phyloP scores from a whole-genome alignment of 371 early-diverging fungal genomes.

The Coemansia sp. region DNA sequence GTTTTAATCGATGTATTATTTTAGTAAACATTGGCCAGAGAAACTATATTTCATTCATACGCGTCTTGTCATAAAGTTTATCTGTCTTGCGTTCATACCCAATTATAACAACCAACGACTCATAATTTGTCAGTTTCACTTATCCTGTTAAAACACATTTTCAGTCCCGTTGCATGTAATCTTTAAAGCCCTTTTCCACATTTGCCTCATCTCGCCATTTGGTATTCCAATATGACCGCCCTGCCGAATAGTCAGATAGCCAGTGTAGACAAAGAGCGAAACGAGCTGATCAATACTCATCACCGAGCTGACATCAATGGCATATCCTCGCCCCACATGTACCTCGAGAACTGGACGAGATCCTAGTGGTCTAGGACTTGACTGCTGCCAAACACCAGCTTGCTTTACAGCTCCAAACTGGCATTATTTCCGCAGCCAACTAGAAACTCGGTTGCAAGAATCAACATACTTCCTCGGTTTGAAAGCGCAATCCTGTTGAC shows the following conservation, averaged over 20 bases:
- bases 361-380: not conserved
- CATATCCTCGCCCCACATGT: too few species aligned
- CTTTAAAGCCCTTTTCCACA: conserved; percentile 4
- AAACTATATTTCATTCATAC: too few species aligned
- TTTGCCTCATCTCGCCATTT: conserved; percentile 8
- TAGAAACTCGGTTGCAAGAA: not conserved
- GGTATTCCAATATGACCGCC: conserved; percentile 1
- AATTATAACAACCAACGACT: not conserved
- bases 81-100: not conserved
- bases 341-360: not conserved
- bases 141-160: not conserved
- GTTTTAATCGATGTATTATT: too few species aligned
- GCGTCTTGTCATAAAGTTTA: too few species aligned
- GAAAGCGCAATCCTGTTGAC: not conserved
- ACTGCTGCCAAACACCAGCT: not conserved
- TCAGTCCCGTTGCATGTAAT: not conserved
- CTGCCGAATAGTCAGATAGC: not conserved
- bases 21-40: too few species aligned
- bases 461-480: not conserved
- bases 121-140: not conserved
- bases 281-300: conserved; percentile 4
- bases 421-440: not conserved
- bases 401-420: not conserved
- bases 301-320: not conserved
- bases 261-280: conserved; percentile 15